A percentile compares a stretch with the other conserved stretches of the same genome.
Evolutionary conservation across 495 filamentous ascomycete genomes (phyloP).

Genomic region (Glutinoglossum americanum): DNA sequence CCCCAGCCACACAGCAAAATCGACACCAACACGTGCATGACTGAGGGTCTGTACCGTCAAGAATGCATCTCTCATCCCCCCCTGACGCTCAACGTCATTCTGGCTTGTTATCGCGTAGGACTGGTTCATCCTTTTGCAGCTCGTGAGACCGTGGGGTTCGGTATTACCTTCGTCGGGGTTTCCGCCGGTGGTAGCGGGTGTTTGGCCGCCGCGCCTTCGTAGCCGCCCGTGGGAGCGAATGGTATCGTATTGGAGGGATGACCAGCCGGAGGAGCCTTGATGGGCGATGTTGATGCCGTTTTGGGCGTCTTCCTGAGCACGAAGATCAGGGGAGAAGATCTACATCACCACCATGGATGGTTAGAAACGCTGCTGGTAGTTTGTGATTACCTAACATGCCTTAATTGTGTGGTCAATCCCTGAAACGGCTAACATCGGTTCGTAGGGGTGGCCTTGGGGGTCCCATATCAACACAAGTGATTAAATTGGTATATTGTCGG

Average conservation of each 20-base stretch:
- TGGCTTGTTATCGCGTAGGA: slow-evolving; percentile 40
- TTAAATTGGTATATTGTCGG: background rate
- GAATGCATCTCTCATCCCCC: slow-evolving; percentile 36
- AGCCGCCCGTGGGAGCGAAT: slow-evolving; percentile 2
- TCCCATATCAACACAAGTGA: background rate
- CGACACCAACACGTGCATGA: background rate
- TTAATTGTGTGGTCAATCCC: slow-evolving; percentile 62
- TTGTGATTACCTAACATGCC: background rate
- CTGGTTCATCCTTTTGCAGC: slow-evolving; percentile 35
- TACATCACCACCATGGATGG: background rate
- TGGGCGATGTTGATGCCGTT: slow-evolving; percentile 29
- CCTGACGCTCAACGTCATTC: slow-evolving; percentile 41
- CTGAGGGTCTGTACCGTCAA: slow-evolving; percentile 27
- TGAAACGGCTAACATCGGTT: slow-evolving; percentile 45
- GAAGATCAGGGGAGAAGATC: slow-evolving; percentile 45
- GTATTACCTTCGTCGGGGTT: background rate
- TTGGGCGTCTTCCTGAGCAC: slow-evolving; percentile 34
- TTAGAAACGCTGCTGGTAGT: background rate
- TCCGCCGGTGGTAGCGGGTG: background rate
- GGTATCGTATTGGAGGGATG: slow-evolving; percentile 14
- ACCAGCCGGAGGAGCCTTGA: slow-evolving; percentile 18
- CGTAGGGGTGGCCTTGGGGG: slow-evolving; percentile 41
- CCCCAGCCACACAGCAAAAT: background rate
- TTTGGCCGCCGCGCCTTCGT: background rate
- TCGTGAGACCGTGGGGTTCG: slow-evolving; percentile 23